Evolutionary conservation across 2,329 filamentous ascomycete species (phyloP).

Genomic region (Aspergillus tanneri): DNA sequence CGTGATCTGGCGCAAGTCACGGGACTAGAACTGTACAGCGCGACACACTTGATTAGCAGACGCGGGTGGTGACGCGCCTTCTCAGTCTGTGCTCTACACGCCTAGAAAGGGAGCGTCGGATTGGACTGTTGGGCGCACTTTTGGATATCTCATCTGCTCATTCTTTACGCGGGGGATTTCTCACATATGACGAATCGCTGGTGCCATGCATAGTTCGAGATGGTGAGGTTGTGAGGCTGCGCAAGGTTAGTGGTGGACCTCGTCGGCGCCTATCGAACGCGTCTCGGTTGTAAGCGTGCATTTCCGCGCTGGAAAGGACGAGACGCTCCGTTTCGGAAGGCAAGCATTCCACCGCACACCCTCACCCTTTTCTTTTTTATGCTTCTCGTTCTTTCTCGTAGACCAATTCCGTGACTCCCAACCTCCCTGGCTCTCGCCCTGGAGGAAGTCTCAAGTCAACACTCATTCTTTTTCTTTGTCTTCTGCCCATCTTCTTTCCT

Average conservation of each 20-base stretch:
- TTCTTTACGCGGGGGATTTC: neutral
- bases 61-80: slow-evolving; percentile 23
- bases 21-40: slow-evolving; percentile 23
- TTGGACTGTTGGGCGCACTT: neutral
- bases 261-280: slow-evolving; percentile 42
- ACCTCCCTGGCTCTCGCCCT: slow-evolving; percentile 21
- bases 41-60: slow-evolving; percentile 18
- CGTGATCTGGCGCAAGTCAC: slow-evolving; percentile 23
- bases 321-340: slow-evolving; percentile 35
- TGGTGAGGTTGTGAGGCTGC: slow-evolving; percentile 18
- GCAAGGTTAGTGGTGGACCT: slow-evolving; percentile 31
- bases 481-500: slow-evolving; percentile 16
- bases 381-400: slow-evolving; percentile 27
- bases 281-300: slow-evolving; percentile 43
- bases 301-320: slow-evolving; percentile 39
- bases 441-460: slow-evolving; percentile 17
- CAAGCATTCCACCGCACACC: slow-evolving; percentile 36
- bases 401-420: slow-evolving; percentile 25
- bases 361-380: slow-evolving; percentile 26
- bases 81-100: neutral
- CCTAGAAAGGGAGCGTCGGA: neutral
- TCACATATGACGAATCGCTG: slow-evolving; percentile 9
- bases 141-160: neutral
- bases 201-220: slow-evolving; percentile 17
- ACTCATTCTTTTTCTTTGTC: slow-evolving; percentile 21